A percentile compares a stretch with the other conserved stretches of the same genome.
Conservation (phyloP, 257 asterid species). For the Anisodus tanguticus region DNA sequence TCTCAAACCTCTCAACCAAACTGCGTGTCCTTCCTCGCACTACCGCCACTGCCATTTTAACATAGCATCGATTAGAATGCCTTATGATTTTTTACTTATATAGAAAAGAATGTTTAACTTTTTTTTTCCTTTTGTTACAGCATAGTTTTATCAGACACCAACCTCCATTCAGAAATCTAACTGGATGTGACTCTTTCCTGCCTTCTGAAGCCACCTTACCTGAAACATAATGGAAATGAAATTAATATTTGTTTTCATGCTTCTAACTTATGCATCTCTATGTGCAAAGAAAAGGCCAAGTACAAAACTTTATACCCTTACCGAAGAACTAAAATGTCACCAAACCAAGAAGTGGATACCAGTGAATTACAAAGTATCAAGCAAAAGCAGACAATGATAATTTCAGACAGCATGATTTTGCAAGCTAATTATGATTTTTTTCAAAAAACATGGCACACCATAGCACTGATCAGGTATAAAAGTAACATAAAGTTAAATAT, state of each 20-base stretch:
- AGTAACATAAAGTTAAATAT: not conserved
- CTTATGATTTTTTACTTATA: slow-evolving; percentile 21
- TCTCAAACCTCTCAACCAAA: slow-evolving; percentile 92
- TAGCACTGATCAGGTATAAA: not conserved
- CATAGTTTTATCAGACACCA: slow-evolving; percentile 35
- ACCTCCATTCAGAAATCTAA: slow-evolving; percentile 92
- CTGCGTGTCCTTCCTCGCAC: slow-evolving; percentile 91
- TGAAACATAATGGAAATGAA: slow-evolving; percentile 36
- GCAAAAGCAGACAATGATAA: slow-evolving; percentile 9
- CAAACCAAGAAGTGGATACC: slow-evolving; percentile 18
- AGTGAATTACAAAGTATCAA: not conserved
- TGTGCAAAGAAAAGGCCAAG: not conserved
- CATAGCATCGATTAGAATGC: slow-evolving; percentile 32
- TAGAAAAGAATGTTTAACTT: not conserved
- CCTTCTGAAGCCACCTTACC: slow-evolving; percentile 55
- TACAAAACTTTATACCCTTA: not conserved
- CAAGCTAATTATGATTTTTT: too few relatives aligned
- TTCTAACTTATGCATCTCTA: slow-evolving; percentile 10
- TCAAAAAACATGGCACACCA: too few relatives aligned
- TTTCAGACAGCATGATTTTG: not conserved
- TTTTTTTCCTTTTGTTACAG: slow-evolving; percentile 2
- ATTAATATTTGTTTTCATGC: slow-evolving; percentile 22
- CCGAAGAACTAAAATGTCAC: not conserved
- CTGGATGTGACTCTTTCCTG: slow-evolving; percentile 56
- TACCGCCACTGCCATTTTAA: slow-evolving; percentile 69